Conservation (phyloP, 768 basidiomycete genomes). For the Tylopilus sp. region DNA sequence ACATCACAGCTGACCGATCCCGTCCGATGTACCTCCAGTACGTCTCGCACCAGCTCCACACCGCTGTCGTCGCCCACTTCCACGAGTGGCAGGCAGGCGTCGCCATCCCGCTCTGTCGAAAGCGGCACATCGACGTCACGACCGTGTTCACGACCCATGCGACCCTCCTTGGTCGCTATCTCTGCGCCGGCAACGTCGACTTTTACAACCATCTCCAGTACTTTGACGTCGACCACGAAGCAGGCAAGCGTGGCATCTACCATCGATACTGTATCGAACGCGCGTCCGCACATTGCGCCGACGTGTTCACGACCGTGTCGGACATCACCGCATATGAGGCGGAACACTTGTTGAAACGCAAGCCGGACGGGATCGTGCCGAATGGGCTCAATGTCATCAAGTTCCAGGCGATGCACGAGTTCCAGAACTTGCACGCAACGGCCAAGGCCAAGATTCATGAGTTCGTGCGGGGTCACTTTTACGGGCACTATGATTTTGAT, state of each 20-base stretch:
- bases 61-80: constrained; percentile 94
- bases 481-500: constrained; percentile 96
- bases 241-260: constrained; percentile 98
- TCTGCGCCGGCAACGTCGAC: constrained; percentile 96
- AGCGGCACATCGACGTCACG: constrained; percentile 96
- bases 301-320: constrained; percentile 97
- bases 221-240: constrained; percentile 99
- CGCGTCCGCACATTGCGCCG: constrained; percentile 89
- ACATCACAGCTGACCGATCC: constrained; percentile 1
- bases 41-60: constrained; percentile 72
- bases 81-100: constrained; percentile 99
- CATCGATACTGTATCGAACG: constrained; percentile 98
- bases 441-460: constrained; percentile 99
- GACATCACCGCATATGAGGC: constrained; percentile 98
- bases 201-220: constrained; percentile 99
- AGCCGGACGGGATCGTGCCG: constrained; percentile 94
- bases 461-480: constrained; percentile 96
- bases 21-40: constrained; percentile 47
- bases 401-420: constrained; percentile 99
- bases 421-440: constrained; percentile 91
- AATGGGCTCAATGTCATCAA: constrained; percentile 99
- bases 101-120: constrained; percentile 91
- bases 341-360: constrained; percentile 95
- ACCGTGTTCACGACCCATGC: constrained; percentile 99
- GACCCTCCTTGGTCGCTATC: constrained; percentile 95